Evolutionary conservation across 148 eudicot species (phyloP).

Genomic region (Linanthus parryae): DNA sequence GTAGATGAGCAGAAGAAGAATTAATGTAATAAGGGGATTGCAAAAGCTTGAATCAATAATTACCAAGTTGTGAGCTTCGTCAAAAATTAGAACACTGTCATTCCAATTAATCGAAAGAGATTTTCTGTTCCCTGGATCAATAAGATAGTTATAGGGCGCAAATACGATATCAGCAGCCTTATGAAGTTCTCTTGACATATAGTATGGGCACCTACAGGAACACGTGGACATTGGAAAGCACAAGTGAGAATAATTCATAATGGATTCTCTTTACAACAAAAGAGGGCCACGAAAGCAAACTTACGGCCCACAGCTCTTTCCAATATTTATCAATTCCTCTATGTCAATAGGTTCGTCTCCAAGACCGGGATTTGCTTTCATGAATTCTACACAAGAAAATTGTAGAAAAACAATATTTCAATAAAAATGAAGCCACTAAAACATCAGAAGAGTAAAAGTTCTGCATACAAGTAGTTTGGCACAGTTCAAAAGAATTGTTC

Average conservation of each 20-base stretch:
- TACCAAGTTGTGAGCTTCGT: constrained; percentile 99
- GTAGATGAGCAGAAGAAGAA: neutral
- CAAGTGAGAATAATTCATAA: neutral
- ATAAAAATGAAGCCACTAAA: constrained; percentile 1
- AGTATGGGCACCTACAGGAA: constrained; percentile 82
- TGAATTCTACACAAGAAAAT: constrained; percentile 40
- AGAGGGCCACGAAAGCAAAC: constrained; percentile 25
- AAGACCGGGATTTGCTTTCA: constrained; percentile 62
- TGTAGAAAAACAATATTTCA: neutral
- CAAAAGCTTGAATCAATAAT: constrained; percentile 15
- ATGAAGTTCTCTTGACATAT: constrained; percentile 82
- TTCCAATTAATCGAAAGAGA: constrained; percentile 68
- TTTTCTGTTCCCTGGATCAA: constrained; percentile 60
- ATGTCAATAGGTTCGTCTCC: constrained; percentile 97
- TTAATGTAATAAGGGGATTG: too few relatives aligned
- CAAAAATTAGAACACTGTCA: constrained; percentile 77
- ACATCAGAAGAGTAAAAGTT: constrained; percentile 8
- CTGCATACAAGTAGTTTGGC: neutral
- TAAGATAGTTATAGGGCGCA: constrained; percentile 97
- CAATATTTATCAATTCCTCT: constrained; percentile 91
- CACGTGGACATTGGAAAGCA: neutral
- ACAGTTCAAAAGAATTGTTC: neutral
- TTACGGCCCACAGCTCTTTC: constrained; percentile 91
- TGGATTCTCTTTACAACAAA: neutral
- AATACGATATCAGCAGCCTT: constrained; percentile 87